Base-by-base conservation (phyloP, 495 filamentous ascomycete genomes). In the Viridothelium virens region DNA sequence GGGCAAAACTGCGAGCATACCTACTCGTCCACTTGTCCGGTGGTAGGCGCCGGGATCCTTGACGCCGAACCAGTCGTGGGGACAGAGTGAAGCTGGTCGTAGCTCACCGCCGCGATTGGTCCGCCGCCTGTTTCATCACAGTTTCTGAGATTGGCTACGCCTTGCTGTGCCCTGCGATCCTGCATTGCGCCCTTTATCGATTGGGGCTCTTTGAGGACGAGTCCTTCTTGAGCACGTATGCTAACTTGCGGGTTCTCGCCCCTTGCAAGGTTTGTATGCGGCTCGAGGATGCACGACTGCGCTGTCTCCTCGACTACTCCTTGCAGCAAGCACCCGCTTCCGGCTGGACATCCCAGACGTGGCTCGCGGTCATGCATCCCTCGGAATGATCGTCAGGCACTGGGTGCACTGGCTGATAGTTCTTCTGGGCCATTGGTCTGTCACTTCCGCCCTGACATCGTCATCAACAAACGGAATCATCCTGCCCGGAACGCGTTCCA, bases 401-500 rank as follows among this genome's bases (percentile, higher is more conserved):
- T 34, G 25, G 53, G 7, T 36, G 53, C 7, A 59, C 53, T 34
- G 25, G 53, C 31, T 59, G 53, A 59, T 31, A 34, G 25, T 31
- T 5, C 12, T 53, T 53, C 11, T 5, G 25, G 5, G 5, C 53
- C 3, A 34, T 59, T 11, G 25, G 36, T 36, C 53, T 18, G 9
- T 18, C 5, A 18, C 9, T 53, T 44, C 41, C n/a, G 10, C 9
- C 48, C 12, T n/a, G 18, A 18, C 31, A 44, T 44, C 41, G 41
- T 36, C 53, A 59, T 59, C 53, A 36, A 59, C 53, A 59, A 59
- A 59, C 53, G 14, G 53, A 36, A 36, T 59, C 53, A 18, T 59
- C 31, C 18, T 25, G 18, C 31, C 25, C 53, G 6, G 53, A 59
- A 5, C 18, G n/a, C 53, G 53, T 59, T 59, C 53, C 53, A 18